phyloP scores from a whole-genome alignment of 495 filamentous ascomycete genomes.

The Podospora fimiseda region DNA sequence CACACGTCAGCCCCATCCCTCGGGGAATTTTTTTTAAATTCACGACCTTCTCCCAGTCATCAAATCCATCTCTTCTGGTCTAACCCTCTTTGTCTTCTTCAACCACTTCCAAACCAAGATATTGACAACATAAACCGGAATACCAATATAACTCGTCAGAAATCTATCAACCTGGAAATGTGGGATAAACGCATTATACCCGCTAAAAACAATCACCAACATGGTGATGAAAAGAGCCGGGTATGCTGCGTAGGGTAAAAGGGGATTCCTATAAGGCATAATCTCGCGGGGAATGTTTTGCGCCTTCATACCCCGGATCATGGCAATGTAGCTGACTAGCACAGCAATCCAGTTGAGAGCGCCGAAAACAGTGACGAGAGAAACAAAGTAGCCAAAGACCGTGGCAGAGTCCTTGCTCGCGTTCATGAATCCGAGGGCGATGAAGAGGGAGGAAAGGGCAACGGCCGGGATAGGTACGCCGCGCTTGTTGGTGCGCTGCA shows the following conservation, averaged over 20 bases:
- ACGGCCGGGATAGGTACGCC: slow-evolving; percentile 74
- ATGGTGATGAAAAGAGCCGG: slow-evolving; percentile 60
- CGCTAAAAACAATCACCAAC: slow-evolving; percentile 71
- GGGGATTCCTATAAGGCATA: slow-evolving; percentile 67
- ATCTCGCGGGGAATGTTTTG: slow-evolving; percentile 59
- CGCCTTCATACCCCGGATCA: slow-evolving; percentile 64
- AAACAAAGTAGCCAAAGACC: slow-evolving; percentile 82
- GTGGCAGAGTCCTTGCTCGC: slow-evolving; percentile 57
- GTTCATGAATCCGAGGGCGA: slow-evolving; percentile 72
- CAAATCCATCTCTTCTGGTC: slow-evolving; percentile 26
- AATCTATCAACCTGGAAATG: slow-evolving; percentile 65
- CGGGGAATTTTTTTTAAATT: too few species aligned
- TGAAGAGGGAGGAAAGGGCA: slow-evolving; percentile 52
- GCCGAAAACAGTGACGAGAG: slow-evolving; percentile 74
- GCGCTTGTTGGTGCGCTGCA: slow-evolving; percentile 61
- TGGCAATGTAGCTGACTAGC: slow-evolving; percentile 74
- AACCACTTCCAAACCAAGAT: slow-evolving; percentile 26
- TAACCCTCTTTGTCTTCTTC: slow-evolving; percentile 31
- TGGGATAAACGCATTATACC: slow-evolving; percentile 56
- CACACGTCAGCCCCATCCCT: too few species aligned
- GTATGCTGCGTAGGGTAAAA: slow-evolving; percentile 63
- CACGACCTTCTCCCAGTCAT: slow-evolving; percentile 21
- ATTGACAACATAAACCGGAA: slow-evolving; percentile 64
- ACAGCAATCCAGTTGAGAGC: slow-evolving; percentile 81
- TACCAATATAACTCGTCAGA: slow-evolving; percentile 76